A percentile compares a stretch with the other conserved stretches of the same genome.
Evolutionary conservation across 2,329 filamentous ascomycete species (phyloP).

Genomic region (Paracorniculantispora psalliotae): DNA sequence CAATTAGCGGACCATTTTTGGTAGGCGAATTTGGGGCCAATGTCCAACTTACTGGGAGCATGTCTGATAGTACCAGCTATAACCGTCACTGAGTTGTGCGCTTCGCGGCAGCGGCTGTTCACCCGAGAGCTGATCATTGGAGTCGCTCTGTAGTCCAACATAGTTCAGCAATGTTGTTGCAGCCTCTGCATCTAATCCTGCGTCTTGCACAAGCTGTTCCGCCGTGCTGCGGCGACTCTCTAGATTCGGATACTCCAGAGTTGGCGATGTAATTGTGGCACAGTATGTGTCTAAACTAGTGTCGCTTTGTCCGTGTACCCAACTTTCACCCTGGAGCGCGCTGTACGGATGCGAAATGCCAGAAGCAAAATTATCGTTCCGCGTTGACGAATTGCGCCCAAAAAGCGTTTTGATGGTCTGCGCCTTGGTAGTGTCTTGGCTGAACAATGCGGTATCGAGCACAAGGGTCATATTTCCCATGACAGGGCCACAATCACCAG

Average conservation of each 20-base stretch:
- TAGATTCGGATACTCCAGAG: slow-evolving; percentile 37
- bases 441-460: slow-evolving; percentile 47
- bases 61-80: slow-evolving; percentile 49
- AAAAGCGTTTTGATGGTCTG: slow-evolving; percentile 41
- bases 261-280: slow-evolving; percentile 37
- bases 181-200: slow-evolving; percentile 36
- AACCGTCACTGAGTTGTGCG: slow-evolving; percentile 15
- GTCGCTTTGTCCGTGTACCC: slow-evolving; percentile 44
- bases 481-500: slow-evolving; percentile 57
- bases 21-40: accelerated
- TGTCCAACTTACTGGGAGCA: slow-evolving; percentile 47
- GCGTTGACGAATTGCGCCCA: not conserved
- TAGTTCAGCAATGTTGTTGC: slow-evolving; percentile 46
- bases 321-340: slow-evolving; percentile 45
- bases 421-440: slow-evolving; percentile 24
- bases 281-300: slow-evolving; percentile 44
- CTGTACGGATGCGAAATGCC: slow-evolving; percentile 37
- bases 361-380: slow-evolving; percentile 38
- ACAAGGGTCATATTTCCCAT: slow-evolving; percentile 55
- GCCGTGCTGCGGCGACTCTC: slow-evolving; percentile 30
- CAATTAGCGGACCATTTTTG: not conserved
- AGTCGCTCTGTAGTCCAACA: slow-evolving; percentile 29
- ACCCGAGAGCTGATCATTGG: not conserved
- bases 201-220: slow-evolving; percentile 35
- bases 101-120: not conserved